Base-by-base conservation (phyloP, 768 basidiomycete species). In the Pholiota conissans region DNA sequence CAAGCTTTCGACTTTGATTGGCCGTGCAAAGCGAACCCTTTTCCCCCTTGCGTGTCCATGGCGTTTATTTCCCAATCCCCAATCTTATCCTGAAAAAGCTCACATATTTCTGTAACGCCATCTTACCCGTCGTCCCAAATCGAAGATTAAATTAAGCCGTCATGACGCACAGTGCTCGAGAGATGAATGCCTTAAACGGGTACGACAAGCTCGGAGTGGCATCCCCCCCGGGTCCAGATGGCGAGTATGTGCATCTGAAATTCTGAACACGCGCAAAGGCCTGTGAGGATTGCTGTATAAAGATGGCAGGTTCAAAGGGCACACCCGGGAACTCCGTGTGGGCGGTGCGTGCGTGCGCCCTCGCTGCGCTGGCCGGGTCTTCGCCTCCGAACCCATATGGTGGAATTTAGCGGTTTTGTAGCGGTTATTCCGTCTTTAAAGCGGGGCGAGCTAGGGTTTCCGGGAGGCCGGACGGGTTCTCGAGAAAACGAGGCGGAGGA, bases 241-340 rank as follows among this genome's bases (percentile, higher is more conserved):
- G 30, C 30, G 30, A 32, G 8, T 45, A 9, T 18, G 9, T 27
- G 35, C 51, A 40, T 40, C 42, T 24, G 42, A 45, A 45, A 35
- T 20, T 24, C 51, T 16, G 49, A 13, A 47, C 42, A 45, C 42
- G 40, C 42, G 42, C n/a, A 6, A 37, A 40, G 11, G 53, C 53
- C 53, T 54, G 53, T 54, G 53, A 54, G 53, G 53, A 54, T 20
- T 45, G 42, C 11, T 45, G 53, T 54, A 54, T 45, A 47, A 45
- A 54, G 20, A 45, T 40, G 34, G 53, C 46, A 54, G 40, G 40
- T 54, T 54, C 28, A 54, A 54, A 45, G 53, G 42, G 42, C 1
- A 45, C 6, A 18, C 40, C 28, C 52, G 52, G 52, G 40, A 42
- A 42, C 1, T 24, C 9, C 42, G 42, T 45, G 42, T 45, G 42